Conservation (phyloP, 768 basidiomycete species). For the Epithele typhae region DNA sequence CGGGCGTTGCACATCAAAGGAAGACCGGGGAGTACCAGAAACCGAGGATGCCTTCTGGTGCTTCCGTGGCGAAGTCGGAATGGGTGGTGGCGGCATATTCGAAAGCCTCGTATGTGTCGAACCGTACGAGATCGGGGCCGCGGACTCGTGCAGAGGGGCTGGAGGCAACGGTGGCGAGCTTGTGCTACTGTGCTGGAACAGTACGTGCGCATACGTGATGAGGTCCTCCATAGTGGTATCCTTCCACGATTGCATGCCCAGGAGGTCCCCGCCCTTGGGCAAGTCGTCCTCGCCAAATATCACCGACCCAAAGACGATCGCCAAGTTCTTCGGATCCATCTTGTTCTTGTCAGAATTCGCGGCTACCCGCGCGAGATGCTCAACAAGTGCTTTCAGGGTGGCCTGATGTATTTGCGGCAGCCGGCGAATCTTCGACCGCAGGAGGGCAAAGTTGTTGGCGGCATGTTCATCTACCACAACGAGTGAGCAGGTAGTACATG, state of each 20-base stretch:
- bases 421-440: slow-evolving; percentile 84
- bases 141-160: slow-evolving; percentile 61
- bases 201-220: slow-evolving; percentile 59
- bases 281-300: slow-evolving; percentile 92
- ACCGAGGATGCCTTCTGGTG: slow-evolving; percentile 4
- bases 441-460: slow-evolving; percentile 62
- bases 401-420: slow-evolving; percentile 82
- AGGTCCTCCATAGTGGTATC: slow-evolving; percentile 82
- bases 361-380: slow-evolving; percentile 76
- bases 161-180: slow-evolving; percentile 63
- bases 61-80: slow-evolving; percentile 17
- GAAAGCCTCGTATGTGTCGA: slow-evolving; percentile 66
- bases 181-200: slow-evolving; percentile 49
- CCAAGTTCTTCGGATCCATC: slow-evolving; percentile 91
- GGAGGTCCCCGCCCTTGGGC: slow-evolving; percentile 65
- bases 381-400: slow-evolving; percentile 73
- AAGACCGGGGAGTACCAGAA: slow-evolving; percentile 4
- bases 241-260: slow-evolving; percentile 74
- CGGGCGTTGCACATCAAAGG: slow-evolving; percentile 4
- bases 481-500: neutral
- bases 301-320: slow-evolving; percentile 85
- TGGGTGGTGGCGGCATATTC: slow-evolving; percentile 37
- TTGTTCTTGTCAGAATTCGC: slow-evolving; percentile 72
- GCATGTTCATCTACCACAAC: slow-evolving; percentile 59
- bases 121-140: slow-evolving; percentile 57